phyloP scores from a whole-genome alignment of 139 green algal species.

The Picochlorum sp. region DNA sequence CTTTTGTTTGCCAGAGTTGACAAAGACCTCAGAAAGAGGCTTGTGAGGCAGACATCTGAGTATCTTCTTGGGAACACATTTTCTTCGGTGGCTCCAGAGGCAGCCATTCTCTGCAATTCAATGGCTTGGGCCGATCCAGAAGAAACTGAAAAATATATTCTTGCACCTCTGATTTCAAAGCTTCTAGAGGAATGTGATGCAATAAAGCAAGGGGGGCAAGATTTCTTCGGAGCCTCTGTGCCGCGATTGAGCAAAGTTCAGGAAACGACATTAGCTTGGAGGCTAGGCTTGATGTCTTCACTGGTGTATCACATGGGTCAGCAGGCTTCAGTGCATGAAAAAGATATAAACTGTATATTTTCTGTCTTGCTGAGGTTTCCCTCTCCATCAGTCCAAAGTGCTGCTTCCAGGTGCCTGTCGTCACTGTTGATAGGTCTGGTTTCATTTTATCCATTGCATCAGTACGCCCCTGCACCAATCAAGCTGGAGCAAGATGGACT shows the following conservation, averaged over 20 bases:
- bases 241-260: slow-evolving; percentile 20
- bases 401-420: slow-evolving; percentile 14
- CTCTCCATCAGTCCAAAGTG: slow-evolving; percentile 25
- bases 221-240: not conserved
- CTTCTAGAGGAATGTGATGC: slow-evolving; percentile 8
- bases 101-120: slow-evolving; percentile 43
- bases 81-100: slow-evolving; percentile 30
- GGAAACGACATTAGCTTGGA: slow-evolving; percentile 35
- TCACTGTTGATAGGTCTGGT: slow-evolving; percentile 16
- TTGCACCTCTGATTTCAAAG: slow-evolving; percentile 37
- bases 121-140: slow-evolving; percentile 36
- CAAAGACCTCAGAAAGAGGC: slow-evolving; percentile 23
- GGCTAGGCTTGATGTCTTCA: slow-evolving; percentile 26
- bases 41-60: slow-evolving; percentile 41
- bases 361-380: not conserved
- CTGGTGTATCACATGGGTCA: slow-evolving; percentile 19
- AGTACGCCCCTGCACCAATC: slow-evolving; percentile 18
- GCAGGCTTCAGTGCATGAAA: slow-evolving; percentile 2
- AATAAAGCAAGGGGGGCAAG: not conserved
- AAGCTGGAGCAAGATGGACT: not conserved
- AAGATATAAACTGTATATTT: not conserved
- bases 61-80: slow-evolving; percentile 48
- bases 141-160: slow-evolving; percentile 18
- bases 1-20: slow-evolving; percentile 60
- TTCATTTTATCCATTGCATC: slow-evolving; percentile 30